Base-by-base conservation (phyloP, 306 rosid genomes). In the Lablab purpureus region DNA sequence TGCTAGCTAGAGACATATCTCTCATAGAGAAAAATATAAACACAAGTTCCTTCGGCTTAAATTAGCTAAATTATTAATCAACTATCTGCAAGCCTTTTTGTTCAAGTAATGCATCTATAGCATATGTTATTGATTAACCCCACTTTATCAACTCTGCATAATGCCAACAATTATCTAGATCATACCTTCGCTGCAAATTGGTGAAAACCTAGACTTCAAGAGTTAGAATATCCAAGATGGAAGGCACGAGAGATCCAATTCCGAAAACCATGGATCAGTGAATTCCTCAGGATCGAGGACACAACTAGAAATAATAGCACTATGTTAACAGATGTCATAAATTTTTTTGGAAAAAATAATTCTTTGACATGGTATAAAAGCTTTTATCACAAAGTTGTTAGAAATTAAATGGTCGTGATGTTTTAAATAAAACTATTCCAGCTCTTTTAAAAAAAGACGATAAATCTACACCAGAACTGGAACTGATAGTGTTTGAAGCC, bases 391-490 rank as follows among this genome's bases (percentile, higher is more conserved):
- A 40, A 60, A 40, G 0, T 41, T 13, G 30, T 46, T 68, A 68
- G 73, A 47, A 68, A 17, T 23, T 68, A 37, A 43, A 49, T 21
- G 62, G 37, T 52, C 9, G 36, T 17, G 11, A n/a, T 71, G 34
- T 36, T 54, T 19, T 19, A 52, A 21, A 32, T 52, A 52, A 32
- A 30, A 71, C 3, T 71, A 52, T 34, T 64, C 49, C 47, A 41
- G 55, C 17, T 0, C 71, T 34, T 19, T 51, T 76, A 76, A 76
- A 50, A n/a, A 65, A 55, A 30, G 68, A 43, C 25, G 43, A 25
- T 9, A 59, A 54, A 73, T 63, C 60, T 64, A 72, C 80, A 28
- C 8, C 45, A 41, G 19, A 58, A 46, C 11, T 15, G 55, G 12
- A 4, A 13, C 12, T 74, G 28, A 41, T 15, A 19, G 27, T 27